phyloP scores from a whole-genome alignment of 140 eudicot species.

The Bidens hawaiensis region DNA sequence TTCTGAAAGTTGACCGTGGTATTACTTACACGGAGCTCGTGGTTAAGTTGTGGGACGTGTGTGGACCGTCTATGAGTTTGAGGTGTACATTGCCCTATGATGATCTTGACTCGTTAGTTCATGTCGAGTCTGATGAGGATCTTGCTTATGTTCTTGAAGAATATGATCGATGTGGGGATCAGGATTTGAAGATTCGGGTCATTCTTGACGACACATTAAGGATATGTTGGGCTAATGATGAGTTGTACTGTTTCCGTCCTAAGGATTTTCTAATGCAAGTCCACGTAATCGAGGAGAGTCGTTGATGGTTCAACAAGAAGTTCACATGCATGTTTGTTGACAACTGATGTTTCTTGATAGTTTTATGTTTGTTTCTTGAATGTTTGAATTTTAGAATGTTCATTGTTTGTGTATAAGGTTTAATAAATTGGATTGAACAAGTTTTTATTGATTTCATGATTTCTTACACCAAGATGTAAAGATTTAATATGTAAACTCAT shows the following conservation, averaged over 20 bases:
- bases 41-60: constrained; percentile 46
- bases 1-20: constrained; percentile 44
- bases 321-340: too few species aligned
- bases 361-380: not conserved
- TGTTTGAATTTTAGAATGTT: too few species aligned
- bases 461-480: too few species aligned
- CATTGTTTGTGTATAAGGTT: too few species aligned
- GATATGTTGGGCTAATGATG: not conserved
- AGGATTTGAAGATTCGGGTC: constrained; percentile 51
- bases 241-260: not conserved
- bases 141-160: constrained; percentile 36
- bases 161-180: constrained; percentile 34
- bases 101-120: constrained; percentile 48
- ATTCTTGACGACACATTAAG: constrained; percentile 21
- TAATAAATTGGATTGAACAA: too few species aligned
- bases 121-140: constrained; percentile 44
- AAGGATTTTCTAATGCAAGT: constrained; percentile 1
- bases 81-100: constrained; percentile 54
- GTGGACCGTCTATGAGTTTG: constrained; percentile 46
- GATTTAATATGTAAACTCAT: too few species aligned
- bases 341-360: not conserved
- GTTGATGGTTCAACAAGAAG: not conserved
- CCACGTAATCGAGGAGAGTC: not conserved
- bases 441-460: too few species aligned
- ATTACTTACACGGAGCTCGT: constrained; percentile 45